Base-by-base conservation (phyloP, 139 green algal genomes). In the Microglena sp. region DNA sequence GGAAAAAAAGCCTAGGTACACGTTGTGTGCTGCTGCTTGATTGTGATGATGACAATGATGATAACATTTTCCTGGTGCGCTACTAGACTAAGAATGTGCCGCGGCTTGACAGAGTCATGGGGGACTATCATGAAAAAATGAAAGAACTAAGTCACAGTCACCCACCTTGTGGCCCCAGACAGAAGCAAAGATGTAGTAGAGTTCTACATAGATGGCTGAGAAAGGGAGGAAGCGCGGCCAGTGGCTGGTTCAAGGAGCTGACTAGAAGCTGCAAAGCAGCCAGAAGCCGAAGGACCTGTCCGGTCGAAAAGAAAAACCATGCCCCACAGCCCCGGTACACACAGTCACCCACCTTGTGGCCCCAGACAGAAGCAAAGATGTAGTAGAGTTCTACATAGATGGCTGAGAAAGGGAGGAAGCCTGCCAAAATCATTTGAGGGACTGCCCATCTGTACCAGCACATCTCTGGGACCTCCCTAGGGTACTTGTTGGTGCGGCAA, bases 371-470 rank as follows among this genome's bases (percentile, higher is more conserved):
- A 46, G 84, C 85, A 72, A 96, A 97, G 72, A 97, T 95, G 82
- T 97, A 97, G 81, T 96, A 95, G 22, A 97, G 86, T 87, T 97
- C 91, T 33, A 97, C 93, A 83, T 97, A 97, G 79, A 97, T 97
- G 60, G 91, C 91, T 30, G 74, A 89, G 84, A 97, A 97, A 33
- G 90, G 91, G 63, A 97, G 79, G 79, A 95, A 95, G 57, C 89
- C 89, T 8, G 90, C 90, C 88, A 96, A 95, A 15, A 89, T 21
- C 87, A 96, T 95, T 80, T 97, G 91, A 0, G 87, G 77, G 1
- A 89, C 4, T 4, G 87, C 80, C 5, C 72, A 68, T 7, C 90
- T 76, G 82, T 94, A 97, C 90, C 90, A 97, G 1, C 89, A 88
- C 72, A 96, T 75, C 55, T 83, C 69, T 0, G 91, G 91, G n/a